phyloP scores from a whole-genome alignment of 164 flowering plant species.

The Amborella trichopoda region DNA sequence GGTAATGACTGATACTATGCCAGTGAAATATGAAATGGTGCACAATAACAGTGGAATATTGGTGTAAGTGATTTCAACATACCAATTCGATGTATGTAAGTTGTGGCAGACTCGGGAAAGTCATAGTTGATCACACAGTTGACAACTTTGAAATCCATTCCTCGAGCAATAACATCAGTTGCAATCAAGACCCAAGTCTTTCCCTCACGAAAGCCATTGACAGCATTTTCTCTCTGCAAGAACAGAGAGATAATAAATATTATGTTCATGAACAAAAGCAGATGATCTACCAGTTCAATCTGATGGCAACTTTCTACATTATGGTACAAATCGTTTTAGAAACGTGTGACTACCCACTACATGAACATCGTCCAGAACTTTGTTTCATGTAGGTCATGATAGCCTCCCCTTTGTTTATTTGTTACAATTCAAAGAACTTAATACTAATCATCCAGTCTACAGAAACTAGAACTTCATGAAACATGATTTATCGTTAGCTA shows the following conservation, averaged over 20 bases:
- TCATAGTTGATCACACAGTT: constrained; percentile 94
- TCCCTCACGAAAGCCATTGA: constrained; percentile 84
- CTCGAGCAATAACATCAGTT: constrained; percentile 90
- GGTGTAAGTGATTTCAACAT: constrained; percentile 16
- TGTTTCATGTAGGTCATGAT: no score
- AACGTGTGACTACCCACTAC: no score
- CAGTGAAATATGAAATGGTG: background rate
- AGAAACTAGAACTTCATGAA: no score
- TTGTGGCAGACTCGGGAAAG: constrained; percentile 85
- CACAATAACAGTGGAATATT: background rate
- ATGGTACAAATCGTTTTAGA: no score
- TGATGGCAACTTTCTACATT: no score
- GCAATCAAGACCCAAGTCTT: constrained; percentile 97
- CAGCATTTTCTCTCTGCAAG: constrained; percentile 73
- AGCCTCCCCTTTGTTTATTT: no score
- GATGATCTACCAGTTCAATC: background rate
- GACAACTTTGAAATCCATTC: constrained; percentile 97
- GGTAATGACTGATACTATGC: no score
- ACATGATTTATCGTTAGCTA: no score
- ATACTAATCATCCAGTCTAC: no score
- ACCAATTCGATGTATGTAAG: constrained; percentile 95
- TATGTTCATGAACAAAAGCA: background rate
- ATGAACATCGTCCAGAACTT: no score
- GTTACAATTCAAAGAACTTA: no score
- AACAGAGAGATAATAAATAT: constrained; percentile 2